phyloP scores from a whole-genome alignment of 2,329 filamentous ascomycete genomes.

The Berkeleyomyces basicola region DNA sequence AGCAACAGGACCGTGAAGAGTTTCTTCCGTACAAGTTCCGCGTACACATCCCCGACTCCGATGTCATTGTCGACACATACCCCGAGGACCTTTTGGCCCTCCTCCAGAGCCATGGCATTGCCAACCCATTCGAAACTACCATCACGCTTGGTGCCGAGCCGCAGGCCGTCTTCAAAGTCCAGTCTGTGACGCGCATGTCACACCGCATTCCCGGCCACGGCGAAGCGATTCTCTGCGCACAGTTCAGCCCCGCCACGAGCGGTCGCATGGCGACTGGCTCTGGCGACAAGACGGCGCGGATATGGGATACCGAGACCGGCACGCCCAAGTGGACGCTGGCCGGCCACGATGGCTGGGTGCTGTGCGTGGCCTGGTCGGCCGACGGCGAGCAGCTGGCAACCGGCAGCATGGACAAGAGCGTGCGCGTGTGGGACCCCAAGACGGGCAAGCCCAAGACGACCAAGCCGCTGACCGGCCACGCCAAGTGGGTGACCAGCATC shows the following conservation, averaged over 20 bases:
- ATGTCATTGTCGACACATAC: conserved; percentile 38
- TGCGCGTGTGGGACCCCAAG: conserved; percentile 76
- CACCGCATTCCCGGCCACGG: conserved; percentile 82
- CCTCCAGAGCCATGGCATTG: conserved; percentile 38
- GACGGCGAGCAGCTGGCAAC: conserved; percentile 71
- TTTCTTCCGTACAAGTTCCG: conserved; percentile 46
- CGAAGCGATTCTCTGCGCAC: conserved; percentile 70
- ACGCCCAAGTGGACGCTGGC: conserved; percentile 74
- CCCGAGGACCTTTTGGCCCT: conserved; percentile 37
- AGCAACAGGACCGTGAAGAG: conserved; percentile 35
- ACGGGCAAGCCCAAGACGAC: conserved; percentile 59
- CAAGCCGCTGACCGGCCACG: conserved; percentile 60
- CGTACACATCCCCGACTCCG: conserved; percentile 38
- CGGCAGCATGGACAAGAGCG: conserved; percentile 81
- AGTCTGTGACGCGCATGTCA: conserved; percentile 77
- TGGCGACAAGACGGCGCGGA: conserved; percentile 76
- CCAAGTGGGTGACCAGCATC: conserved; percentile 74
- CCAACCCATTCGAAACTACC: conserved; percentile 40
- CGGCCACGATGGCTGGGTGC: conserved; percentile 78
- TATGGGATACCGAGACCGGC: conserved; percentile 92
- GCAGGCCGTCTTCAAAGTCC: conserved; percentile 86
- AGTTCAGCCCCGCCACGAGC: conserved; percentile 69
- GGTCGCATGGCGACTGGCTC: conserved; percentile 71
- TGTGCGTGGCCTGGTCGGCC: conserved; percentile 75
- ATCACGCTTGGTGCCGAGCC: conserved; percentile 48